Conservation (phyloP, 495 filamentous ascomycete species). For the Penicillium egyptiacum region DNA sequence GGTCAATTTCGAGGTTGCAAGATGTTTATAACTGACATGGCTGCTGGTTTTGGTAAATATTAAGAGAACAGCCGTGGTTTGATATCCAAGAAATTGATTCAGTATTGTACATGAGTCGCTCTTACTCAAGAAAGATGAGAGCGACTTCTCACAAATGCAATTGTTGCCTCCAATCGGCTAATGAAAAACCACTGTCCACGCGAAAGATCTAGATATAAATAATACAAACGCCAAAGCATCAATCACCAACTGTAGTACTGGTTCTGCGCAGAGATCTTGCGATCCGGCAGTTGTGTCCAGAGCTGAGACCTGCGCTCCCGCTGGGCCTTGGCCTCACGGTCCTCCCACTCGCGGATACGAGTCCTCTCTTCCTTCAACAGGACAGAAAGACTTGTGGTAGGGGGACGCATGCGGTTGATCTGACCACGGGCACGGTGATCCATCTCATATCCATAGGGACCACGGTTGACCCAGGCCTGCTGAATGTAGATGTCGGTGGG, state of each 20-base stretch:
- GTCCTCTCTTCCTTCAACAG: slow-evolving; percentile 93
- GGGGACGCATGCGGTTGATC: slow-evolving; percentile 60
- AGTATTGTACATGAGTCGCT: slow-evolving; percentile 34
- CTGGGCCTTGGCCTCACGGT: slow-evolving; percentile 73
- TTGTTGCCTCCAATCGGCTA: slow-evolving; percentile 17
- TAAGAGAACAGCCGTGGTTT: not conserved
- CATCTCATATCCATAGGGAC: slow-evolving; percentile 52
- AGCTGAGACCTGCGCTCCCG: slow-evolving; percentile 64
- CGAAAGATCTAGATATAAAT: slow-evolving; percentile 25
- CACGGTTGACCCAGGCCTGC: slow-evolving; percentile 87
- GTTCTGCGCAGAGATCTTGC: slow-evolving; percentile 60
- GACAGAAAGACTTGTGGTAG: slow-evolving; percentile 74
- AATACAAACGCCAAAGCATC: slow-evolving; percentile 31
- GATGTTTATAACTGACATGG: not conserved
- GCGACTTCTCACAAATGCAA: slow-evolving; percentile 29
- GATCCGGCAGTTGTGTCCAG: slow-evolving; percentile 82
- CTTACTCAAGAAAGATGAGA: slow-evolving; percentile 9
- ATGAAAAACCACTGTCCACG: slow-evolving; percentile 19
- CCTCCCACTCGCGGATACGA: slow-evolving; percentile 71
- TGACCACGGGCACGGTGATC: slow-evolving; percentile 70
- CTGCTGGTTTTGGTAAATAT: not conserved
- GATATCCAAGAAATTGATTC: slow-evolving; percentile 20
- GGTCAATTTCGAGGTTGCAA: not conserved
- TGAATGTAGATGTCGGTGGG: slow-evolving; percentile 78
- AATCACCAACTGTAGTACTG: slow-evolving; percentile 86